These are phyloP conservation scores for Triangularia setosa DNA, from an alignment of 2,329 filamentous ascomycete species.

Conservation along the genomic window DNA sequence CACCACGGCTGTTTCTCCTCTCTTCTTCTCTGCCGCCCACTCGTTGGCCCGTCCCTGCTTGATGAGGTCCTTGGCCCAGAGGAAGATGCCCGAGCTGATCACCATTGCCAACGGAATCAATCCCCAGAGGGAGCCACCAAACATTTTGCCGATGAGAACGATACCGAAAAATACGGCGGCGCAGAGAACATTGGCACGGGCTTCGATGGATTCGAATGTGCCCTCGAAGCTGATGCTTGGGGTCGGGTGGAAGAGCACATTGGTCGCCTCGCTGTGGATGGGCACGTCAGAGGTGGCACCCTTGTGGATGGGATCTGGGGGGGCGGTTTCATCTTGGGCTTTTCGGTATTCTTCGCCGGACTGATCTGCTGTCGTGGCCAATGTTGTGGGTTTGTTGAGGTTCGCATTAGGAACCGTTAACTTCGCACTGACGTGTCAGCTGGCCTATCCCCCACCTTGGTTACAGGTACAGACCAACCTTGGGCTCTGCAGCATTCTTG, in stretches of 20 bases:
- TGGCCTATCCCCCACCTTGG: too few species aligned
- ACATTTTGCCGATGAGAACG: constrained; percentile 70
- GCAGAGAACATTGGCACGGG: constrained; percentile 67
- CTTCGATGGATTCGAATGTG: constrained; percentile 75
- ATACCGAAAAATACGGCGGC: constrained; percentile 68
- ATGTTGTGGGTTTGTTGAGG: constrained; percentile 67
- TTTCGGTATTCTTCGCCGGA: constrained; percentile 75
- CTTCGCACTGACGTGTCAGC: constrained; percentile 35
- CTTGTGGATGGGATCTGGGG: constrained; percentile 77
- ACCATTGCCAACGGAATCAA: constrained; percentile 70
- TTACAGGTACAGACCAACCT: too few species aligned
- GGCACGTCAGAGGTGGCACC: constrained; percentile 90
- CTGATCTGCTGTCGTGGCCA: constrained; percentile 68
- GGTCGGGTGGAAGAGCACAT: constrained; percentile 91
- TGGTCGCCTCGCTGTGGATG: constrained; percentile 94
- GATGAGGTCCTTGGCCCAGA: constrained; percentile 88
- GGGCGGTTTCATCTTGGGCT: constrained; percentile 84
- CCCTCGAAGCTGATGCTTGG: constrained; percentile 86
- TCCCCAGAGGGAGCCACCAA: constrained; percentile 70
- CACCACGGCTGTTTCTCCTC: constrained; percentile 78
- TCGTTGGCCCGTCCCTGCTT: constrained; percentile 77
- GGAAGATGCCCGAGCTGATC: constrained; percentile 71
- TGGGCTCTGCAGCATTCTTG: constrained; percentile 67
- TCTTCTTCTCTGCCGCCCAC: constrained; percentile 81
- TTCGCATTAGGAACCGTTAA: constrained; percentile 88